Conservation (phyloP, 495 filamentous ascomycete species). For the Oidiodendron maius region DNA sequence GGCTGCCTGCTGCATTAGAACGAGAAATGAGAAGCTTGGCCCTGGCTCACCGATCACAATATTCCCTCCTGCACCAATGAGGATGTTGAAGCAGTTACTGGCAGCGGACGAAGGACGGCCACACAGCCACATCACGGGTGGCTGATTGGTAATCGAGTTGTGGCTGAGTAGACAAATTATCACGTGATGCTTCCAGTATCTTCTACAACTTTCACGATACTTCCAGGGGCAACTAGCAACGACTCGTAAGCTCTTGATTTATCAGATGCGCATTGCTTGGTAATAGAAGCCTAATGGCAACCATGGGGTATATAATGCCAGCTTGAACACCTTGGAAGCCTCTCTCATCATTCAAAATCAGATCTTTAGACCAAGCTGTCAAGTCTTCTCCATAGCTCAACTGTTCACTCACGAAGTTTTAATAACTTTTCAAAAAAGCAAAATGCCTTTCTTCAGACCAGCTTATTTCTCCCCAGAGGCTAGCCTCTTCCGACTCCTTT, state of each 20-base stretch:
- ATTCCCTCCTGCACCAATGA: not conserved
- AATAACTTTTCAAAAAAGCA: constrained; percentile 20
- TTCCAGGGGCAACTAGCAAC: constrained; percentile 11
- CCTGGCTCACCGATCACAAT: not conserved
- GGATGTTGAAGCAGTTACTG: constrained; percentile 19
- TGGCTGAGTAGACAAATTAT: constrained; percentile 2
- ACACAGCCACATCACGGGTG: too few relatives aligned
- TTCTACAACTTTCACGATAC: constrained; percentile 6
- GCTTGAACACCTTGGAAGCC: constrained; percentile 1
- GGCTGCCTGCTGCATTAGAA: not conserved
- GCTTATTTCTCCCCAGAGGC: constrained; percentile 37
- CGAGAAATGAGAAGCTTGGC: not conserved
- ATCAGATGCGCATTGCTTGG: constrained; percentile 10
- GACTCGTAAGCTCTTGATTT: constrained; percentile 15
- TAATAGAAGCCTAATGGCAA: constrained; percentile 4
- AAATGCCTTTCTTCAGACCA: constrained; percentile 64
- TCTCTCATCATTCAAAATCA: constrained; percentile 17
- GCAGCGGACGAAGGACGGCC: too few relatives aligned
- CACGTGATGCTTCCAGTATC: constrained; percentile 3
- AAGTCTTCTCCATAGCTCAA: constrained; percentile 8
- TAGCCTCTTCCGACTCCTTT: constrained; percentile 61
- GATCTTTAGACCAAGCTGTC: constrained; percentile 2
- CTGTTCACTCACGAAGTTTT: not conserved
- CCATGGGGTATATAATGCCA: constrained; percentile 10
- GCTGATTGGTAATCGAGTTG: constrained; percentile 10